Evolutionary conservation across 2,329 filamentous ascomycete genomes (phyloP), one percentile per base, ranked within the genome.

Genomic region (Penicillium sp.): DNA sequence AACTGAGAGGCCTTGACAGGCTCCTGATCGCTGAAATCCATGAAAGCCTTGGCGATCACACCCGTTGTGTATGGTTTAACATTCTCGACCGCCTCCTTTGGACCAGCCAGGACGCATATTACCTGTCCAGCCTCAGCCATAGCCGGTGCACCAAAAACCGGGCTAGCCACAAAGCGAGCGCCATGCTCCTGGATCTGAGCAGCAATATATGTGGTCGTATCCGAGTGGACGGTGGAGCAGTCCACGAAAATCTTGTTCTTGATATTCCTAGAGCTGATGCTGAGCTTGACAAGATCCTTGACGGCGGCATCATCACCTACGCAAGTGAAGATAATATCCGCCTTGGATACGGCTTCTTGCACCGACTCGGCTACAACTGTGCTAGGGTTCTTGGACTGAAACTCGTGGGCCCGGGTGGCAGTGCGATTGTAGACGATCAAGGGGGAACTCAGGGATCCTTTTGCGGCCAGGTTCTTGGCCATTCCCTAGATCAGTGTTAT

Each of bases 381-480:
- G 71, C 87, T 88, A 60, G 79, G 80, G 0, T 94, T 79, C 1
- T 77, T 80, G 21, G 80, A 75, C 56, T 82, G 81, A 49, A 93
- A 80, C 26, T 88, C 83, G 35, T 81, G 76, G 26, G 89, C 79
- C 50, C 87, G 83, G 63, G 86, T 77, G 54, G 76, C 76, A 11
- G 89, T 91, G 57, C 91, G 88, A 76, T 96, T 96, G 78, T 85
- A 92, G 61, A 96, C 73, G 57, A 91, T 81, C n/a, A 96, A 76
- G 1, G 91, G 89, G 28, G 83, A 81, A 24, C 85, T 79, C 24
- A 91, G 83, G 30, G 82, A 77, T 24, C 84, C 90, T 69, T 95
- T 96, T 66, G 87, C 81, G 9, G 88, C 85, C 38, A 97, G 78
- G 69, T 96, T 96, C 72, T 87, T 88, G 74, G 81, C 83, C 89